Conservation (phyloP, 2,329 filamentous ascomycete species). For the Epichloe aotearoae region DNA sequence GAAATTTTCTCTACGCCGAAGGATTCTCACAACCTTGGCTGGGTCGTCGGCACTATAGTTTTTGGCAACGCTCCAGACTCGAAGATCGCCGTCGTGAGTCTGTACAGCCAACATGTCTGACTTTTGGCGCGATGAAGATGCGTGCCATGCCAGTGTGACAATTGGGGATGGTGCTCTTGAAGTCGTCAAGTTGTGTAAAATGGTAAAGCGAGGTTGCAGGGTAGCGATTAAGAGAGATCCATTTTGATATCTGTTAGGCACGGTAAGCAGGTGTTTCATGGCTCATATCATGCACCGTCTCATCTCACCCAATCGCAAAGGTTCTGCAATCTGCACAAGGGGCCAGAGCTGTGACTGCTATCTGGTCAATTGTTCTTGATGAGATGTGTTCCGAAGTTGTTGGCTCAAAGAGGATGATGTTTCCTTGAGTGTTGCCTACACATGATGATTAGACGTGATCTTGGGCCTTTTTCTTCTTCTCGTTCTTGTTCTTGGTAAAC, state of each 20-base stretch:
- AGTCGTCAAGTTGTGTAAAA: conserved; percentile 82
- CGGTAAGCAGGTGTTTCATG: conserved; percentile 5
- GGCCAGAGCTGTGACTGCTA: conserved; percentile 86
- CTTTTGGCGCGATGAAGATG: conserved; percentile 88
- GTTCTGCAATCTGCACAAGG: conserved; percentile 83
- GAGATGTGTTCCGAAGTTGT: conserved; percentile 87
- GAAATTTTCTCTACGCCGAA: conserved; percentile 67
- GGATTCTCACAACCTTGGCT: conserved; percentile 76
- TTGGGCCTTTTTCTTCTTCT: background rate
- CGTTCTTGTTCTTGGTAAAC: background rate
- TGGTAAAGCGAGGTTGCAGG: conserved; percentile 83
- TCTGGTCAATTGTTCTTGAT: conserved; percentile 76
- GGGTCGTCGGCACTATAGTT: conserved; percentile 55
- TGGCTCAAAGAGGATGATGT: conserved; percentile 88
- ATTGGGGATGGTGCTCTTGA: conserved; percentile 76
- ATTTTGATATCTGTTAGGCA: conserved; percentile 64
- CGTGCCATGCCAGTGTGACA: conserved; percentile 83
- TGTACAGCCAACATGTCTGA: conserved; percentile 96
- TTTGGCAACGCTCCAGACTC: conserved; percentile 95
- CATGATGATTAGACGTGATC: background rate
- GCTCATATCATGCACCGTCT: background rate
- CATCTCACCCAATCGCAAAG: conserved; percentile 82
- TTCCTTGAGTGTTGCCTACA: conserved; percentile 79
- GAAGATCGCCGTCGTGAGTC: conserved; percentile 78
- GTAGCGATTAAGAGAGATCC: conserved; percentile 85